phyloP scores from a whole-genome alignment of 2,329 filamentous ascomycete species.

The Byssochlamys sp. region DNA sequence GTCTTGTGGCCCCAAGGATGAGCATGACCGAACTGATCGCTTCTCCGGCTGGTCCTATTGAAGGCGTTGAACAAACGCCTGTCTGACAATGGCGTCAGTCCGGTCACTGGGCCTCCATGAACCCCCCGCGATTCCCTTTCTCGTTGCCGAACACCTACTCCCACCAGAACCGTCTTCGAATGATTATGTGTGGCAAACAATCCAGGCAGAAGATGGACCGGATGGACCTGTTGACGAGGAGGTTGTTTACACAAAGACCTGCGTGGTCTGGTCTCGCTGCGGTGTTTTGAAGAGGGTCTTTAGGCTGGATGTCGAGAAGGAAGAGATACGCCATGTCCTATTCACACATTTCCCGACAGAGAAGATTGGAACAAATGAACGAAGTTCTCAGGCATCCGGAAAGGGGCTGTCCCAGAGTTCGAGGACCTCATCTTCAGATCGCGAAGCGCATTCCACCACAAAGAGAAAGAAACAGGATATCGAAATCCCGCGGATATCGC shows the following conservation, averaged over 20 bases:
- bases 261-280: slow-evolving; percentile 82
- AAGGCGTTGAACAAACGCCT: not conserved
- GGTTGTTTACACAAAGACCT: slow-evolving; percentile 62
- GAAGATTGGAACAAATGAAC: slow-evolving; percentile 11
- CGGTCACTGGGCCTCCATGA: slow-evolving; percentile 84
- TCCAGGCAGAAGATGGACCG: slow-evolving; percentile 36
- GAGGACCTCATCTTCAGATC: not conserved
- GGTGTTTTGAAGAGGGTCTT: slow-evolving; percentile 77
- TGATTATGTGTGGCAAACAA: slow-evolving; percentile 65
- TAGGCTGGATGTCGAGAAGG: slow-evolving; percentile 76
- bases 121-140: slow-evolving; percentile 72
- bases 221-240: slow-evolving; percentile 59
- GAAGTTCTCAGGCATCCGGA: not conserved
- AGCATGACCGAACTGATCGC: slow-evolving; percentile 2
- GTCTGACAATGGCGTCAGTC: slow-evolving; percentile 67
- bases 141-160: slow-evolving; percentile 70
- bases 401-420: not conserved
- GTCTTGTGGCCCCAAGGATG: not conserved
- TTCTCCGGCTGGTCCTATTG: not conserved
- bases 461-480: slow-evolving; percentile 12
- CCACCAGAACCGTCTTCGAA: slow-evolving; percentile 55
- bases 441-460: not conserved
- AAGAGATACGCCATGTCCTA: slow-evolving; percentile 74
- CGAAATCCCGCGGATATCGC: slow-evolving; percentile 10
- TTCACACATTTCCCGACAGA: slow-evolving; percentile 66